Evolutionary conservation across 176 grass and related monocot species (phyloP), one percentile per base, ranked within the genome.

Genomic region (Eleusine coracana): DNA sequence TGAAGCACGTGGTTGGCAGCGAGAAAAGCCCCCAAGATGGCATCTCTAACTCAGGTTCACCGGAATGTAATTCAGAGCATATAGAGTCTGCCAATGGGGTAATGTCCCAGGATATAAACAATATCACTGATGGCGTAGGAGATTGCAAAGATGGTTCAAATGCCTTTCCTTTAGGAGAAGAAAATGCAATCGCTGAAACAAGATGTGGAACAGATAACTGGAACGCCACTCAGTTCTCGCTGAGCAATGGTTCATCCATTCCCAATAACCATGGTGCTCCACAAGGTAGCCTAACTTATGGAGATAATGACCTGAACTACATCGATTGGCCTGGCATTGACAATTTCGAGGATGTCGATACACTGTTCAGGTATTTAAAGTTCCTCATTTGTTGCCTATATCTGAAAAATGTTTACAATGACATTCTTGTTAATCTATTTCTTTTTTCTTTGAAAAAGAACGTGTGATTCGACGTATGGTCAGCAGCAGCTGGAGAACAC

Each of bases 251-350:
- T 81, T 89, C 86, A 37, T 42, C 75, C 29, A 74, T 86, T 87
- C 80, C 69, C 75, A 81, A 75, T 81, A 81, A 88, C 83, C 59
- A 83, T 4, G 77, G 64, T 40, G 67, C 75, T 85, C 59, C 39
- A 2, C 80, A 84, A 59, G 88, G 76, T 85, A 76, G 20, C 23
- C 74, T 87, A 29, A 85, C 27, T 75, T 92, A 90, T 75, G 82
- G 78, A 71, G 90, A 90, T 75, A 90, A 86, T 92, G 92, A 98
- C 87, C 78, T 98, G 59, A 84, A 78, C 74, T 93, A 93, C 77
- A 91, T 91, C 46, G 92, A 98, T 72, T 98, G 95, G 95, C 90
- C 88, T 64, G 76, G 82, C 58, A 98, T 98, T 56, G 95, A 93
- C 66, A 95, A 95, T 89, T 95, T 93, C 27, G 92, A 94, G 81